Percentiles rank a stretch among this genome's conserved stretches.
phyloP scores from a whole-genome alignment of 2,329 filamentous ascomycete genomes.

The Aspergillus fischeri region DNA sequence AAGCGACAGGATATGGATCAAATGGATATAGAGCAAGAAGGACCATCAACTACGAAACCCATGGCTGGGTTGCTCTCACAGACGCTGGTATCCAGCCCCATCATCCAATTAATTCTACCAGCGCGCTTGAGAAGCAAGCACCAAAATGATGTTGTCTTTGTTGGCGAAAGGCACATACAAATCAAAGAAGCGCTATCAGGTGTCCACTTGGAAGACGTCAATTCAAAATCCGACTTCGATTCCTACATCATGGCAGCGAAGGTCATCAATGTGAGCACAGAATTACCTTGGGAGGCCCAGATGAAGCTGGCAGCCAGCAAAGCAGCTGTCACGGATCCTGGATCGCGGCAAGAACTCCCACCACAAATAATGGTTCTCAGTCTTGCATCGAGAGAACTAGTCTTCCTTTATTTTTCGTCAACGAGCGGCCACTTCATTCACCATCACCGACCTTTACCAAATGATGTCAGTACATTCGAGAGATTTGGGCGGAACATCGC shows the following conservation, averaged over 20 bases:
- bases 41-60: conserved; percentile 35
- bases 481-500: conserved; percentile 64
- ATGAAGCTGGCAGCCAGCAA: conserved; percentile 20
- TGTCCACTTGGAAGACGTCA: conserved; percentile 69
- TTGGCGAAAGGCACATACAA: conserved; percentile 78
- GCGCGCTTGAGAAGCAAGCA: conserved; percentile 67
- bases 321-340: conserved; percentile 6
- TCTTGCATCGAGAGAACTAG: conserved; percentile 66
- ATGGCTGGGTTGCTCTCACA: conserved; percentile 69
- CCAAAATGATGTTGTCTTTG: conserved; percentile 78
- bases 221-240: conserved; percentile 74
- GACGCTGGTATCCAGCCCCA: conserved; percentile 72
- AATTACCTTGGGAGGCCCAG: conserved; percentile 32
- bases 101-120: conserved; percentile 72
- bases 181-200: conserved; percentile 66
- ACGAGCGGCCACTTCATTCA: conserved; percentile 56
- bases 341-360: conserved; percentile 46
- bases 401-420: conserved; percentile 68
- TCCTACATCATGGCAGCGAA: conserved; percentile 73
- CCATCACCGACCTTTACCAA: conserved; percentile 57
- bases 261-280: conserved; percentile 61
- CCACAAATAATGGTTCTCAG: conserved; percentile 79
- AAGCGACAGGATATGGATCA: conserved; percentile 3
- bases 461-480: conserved; percentile 50
- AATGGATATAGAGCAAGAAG: conserved; percentile 15